These are phyloP conservation scores for Trichosporon inkin DNA, from an alignment of 1,284 basidiomycete genomes.

Conservation along the genomic window DNA sequence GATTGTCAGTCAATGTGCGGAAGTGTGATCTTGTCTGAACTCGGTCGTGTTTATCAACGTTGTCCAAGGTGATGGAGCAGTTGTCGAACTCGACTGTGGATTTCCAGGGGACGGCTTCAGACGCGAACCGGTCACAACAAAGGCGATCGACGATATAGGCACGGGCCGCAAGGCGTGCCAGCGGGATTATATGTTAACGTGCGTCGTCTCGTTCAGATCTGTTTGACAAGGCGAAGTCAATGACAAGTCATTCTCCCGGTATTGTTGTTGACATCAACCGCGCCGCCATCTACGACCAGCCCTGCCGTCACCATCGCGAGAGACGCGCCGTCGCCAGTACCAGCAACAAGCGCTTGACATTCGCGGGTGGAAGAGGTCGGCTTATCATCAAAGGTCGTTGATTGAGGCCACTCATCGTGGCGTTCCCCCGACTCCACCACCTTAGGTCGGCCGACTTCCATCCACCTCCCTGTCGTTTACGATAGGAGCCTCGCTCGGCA, in stretches of 20 bases:
- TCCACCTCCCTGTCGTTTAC: neutral
- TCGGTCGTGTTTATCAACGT: neutral
- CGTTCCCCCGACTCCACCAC: constrained; percentile 10
- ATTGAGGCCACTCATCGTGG: constrained; percentile 7
- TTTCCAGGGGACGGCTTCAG: neutral
- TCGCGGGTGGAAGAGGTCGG: neutral
- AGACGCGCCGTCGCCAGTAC: constrained; percentile 1
- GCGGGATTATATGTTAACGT: neutral
- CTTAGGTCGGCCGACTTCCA: neutral
- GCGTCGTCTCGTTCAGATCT: neutral
- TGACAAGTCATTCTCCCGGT: constrained; percentile 13
- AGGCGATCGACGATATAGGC: neutral
- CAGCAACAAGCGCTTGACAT: neutral
- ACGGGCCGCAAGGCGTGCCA: neutral
- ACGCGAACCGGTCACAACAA: neutral
- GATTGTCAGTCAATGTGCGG: neutral
- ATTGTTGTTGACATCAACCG: constrained; percentile 8
- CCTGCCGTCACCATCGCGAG: constrained; percentile 2
- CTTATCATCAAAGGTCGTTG: no score
- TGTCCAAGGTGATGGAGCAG: neutral
- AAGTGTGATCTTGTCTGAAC: no score
- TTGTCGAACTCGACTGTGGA: neutral
- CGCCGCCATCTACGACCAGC: neutral
- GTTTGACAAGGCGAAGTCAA: constrained; percentile 6
- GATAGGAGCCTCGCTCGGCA: no score